Conservation (phyloP, 257 asterid species). For the Plantago elongata region DNA sequence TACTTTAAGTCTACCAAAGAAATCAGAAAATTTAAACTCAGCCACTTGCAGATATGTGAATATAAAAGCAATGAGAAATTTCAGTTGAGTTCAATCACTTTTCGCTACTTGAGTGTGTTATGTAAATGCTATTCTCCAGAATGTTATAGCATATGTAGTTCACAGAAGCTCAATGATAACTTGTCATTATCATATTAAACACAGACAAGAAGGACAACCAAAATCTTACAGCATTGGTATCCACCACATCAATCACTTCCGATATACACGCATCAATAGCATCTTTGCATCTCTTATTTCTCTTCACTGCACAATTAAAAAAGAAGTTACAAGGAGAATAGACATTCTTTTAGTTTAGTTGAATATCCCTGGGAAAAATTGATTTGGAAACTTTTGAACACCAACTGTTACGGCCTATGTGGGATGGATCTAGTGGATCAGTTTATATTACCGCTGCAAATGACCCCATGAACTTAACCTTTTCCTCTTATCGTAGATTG, state of each 20-base stretch:
- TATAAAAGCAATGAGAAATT: too few relatives aligned
- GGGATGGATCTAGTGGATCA: too few relatives aligned
- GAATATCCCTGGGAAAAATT: too few relatives aligned
- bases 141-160: background rate
- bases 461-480: too few relatives aligned
- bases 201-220: conserved; percentile 19
- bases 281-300: conserved; percentile 29
- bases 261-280: conserved; percentile 31
- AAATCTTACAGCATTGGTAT: conserved; percentile 38
- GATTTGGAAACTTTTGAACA: too few relatives aligned
- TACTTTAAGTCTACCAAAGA: background rate
- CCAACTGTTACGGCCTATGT: too few relatives aligned
- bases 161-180: background rate
- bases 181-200: background rate
- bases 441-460: too few relatives aligned
- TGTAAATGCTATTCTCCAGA: background rate
- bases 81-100: too few relatives aligned
- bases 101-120: background rate
- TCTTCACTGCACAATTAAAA: conserved; percentile 38
- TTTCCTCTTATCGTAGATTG: too few relatives aligned
- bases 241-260: conserved; percentile 31
- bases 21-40: too few relatives aligned
- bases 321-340: conserved; percentile 5
- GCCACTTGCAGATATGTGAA: too few relatives aligned
- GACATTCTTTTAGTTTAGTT: too few relatives aligned